Base-by-base conservation (phyloP, 176 grass and related monocot genomes). In the Pharus latifolius region DNA sequence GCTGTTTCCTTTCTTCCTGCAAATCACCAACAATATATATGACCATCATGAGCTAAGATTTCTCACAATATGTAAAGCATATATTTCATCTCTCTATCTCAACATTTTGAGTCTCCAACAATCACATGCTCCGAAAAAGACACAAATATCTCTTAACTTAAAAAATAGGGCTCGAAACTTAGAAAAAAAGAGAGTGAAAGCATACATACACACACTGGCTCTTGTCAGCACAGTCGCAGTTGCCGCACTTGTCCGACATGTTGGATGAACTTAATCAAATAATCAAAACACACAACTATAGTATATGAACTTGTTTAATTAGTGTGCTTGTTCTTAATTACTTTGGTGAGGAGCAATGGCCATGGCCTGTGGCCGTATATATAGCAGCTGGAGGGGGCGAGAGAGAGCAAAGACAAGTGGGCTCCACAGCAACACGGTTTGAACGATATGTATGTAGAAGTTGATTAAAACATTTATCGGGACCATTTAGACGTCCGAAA, bases 211-310 rank as follows among this genome's bases (percentile, higher is more conserved):
- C 10, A 17, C 94, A 97, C 65, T 90, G 69, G 78, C 18, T 80
- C 89, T 82, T 92, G 80, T 89, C 83, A 57, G 89, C 68, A 23
- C 94, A 97, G 89, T 97, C 89, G 80, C 94, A 97, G 86, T 83
- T 90, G 73, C 74, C 89, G 86, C 94, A 92, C 44, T 76, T 87
- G 83, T 49, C 56, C 44, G 94, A 87, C 94, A 97, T 92, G 83
- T 41, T 69, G 17, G 30, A 12, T 15, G 2, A 40, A 33, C 51
- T 10, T 15, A 7, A 52, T 10, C 23, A 9, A 3, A 9, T 49
- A 49, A 49, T 33, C 13, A 27, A 14, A n/a, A 14, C 9, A n/a
- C n/a, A n/a, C n/a, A n/a, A n/a, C n/a, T n/a, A n/a, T n/a, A n/a
- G n/a, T n/a, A n/a, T n/a, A n/a, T 33, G 11, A 20, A 10, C 7